These are phyloP conservation scores for Dendrocalamus latiflorus DNA, from an alignment of 202 grass and related monocot genomes.

Conservation along the genomic window DNA sequence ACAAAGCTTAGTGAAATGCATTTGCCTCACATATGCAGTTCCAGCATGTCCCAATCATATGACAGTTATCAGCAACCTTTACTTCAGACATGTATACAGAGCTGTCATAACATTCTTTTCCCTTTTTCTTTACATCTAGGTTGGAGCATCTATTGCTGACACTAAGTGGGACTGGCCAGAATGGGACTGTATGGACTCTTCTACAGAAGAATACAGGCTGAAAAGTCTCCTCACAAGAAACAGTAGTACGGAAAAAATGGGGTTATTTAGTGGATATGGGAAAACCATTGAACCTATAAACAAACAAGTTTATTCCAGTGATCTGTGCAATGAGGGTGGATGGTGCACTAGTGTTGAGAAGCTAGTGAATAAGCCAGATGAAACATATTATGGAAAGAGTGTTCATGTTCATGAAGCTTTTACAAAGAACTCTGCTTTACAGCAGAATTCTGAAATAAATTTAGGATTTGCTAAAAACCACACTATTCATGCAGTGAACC, in stretches of 20 bases:
- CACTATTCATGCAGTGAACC: background rate
- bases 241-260: slow-evolving; percentile 21
- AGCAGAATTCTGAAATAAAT: slow-evolving; percentile 17
- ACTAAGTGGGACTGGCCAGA: slow-evolving; percentile 75
- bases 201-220: slow-evolving; percentile 37
- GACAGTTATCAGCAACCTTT: background rate
- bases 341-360: slow-evolving; percentile 19
- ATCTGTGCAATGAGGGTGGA: slow-evolving; percentile 29
- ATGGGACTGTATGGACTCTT: slow-evolving; percentile 34
- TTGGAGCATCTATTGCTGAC: slow-evolving; percentile 45
- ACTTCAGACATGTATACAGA: slow-evolving; percentile 1
- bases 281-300: slow-evolving; percentile 35
- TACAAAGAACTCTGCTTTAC: slow-evolving; percentile 29
- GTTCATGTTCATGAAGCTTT: slow-evolving; percentile 24
- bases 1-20: background rate
- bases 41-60: slow-evolving; percentile 1
- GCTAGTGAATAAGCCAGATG: slow-evolving; percentile 17
- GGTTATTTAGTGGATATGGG: slow-evolving; percentile 36
- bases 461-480: slow-evolving; percentile 28
- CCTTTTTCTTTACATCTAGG: slow-evolving; percentile 39
- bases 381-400: slow-evolving; percentile 27
- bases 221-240: slow-evolving; percentile 31
- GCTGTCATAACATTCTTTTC: slow-evolving; percentile 4
- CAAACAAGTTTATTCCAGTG: slow-evolving; percentile 28
- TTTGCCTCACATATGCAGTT: slow-evolving; percentile 3